A percentile compares a stretch with the other conserved stretches of the same genome.
These are phyloP conservation scores for Babesia divergens DNA, from an alignment of 169 alveolate genomes.

Conservation along the genomic window DNA sequence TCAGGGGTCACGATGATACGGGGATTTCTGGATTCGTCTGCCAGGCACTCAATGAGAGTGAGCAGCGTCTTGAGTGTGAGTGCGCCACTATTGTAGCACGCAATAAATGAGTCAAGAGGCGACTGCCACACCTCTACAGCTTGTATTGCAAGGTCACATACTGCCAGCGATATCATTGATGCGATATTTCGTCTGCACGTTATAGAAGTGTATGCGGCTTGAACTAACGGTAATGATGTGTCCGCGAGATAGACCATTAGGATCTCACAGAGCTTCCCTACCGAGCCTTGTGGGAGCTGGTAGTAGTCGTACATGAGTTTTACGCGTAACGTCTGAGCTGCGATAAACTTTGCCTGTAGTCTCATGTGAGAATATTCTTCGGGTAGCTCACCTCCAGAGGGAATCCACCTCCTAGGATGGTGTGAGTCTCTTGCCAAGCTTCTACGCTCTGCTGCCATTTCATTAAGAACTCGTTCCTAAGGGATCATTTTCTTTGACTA, in stretches of 20 bases:
- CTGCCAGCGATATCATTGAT: conserved; percentile 37
- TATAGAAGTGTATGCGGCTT: background rate
- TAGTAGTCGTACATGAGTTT: conserved; percentile 57
- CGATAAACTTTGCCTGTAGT: conserved; percentile 54
- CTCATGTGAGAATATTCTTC: background rate
- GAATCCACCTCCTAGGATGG: conserved; percentile 16
- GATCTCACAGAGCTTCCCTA: conserved; percentile 30
- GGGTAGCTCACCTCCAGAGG: conserved; percentile 29
- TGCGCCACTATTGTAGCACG: conserved; percentile 22
- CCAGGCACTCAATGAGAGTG: conserved; percentile 17
- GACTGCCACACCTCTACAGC: conserved; percentile 43
- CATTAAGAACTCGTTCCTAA: conserved; percentile 33
- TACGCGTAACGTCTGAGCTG: conserved; percentile 57
- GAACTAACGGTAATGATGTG: conserved; percentile 29
- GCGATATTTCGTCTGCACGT: conserved; percentile 10
- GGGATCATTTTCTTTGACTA: background rate
- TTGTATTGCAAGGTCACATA: conserved; percentile 56
- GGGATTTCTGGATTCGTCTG: conserved; percentile 42
- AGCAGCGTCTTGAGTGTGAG: conserved; percentile 24
- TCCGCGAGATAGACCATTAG: conserved; percentile 30
- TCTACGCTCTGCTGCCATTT: conserved; percentile 60
- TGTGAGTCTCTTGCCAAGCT: conserved; percentile 63
- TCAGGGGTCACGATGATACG: conserved; percentile 30
- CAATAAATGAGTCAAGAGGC: conserved; percentile 45
- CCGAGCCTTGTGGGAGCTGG: conserved; percentile 39